Conservation (phyloP, 768 basidiomycete genomes). For the Leccinum disarticulatum region DNA sequence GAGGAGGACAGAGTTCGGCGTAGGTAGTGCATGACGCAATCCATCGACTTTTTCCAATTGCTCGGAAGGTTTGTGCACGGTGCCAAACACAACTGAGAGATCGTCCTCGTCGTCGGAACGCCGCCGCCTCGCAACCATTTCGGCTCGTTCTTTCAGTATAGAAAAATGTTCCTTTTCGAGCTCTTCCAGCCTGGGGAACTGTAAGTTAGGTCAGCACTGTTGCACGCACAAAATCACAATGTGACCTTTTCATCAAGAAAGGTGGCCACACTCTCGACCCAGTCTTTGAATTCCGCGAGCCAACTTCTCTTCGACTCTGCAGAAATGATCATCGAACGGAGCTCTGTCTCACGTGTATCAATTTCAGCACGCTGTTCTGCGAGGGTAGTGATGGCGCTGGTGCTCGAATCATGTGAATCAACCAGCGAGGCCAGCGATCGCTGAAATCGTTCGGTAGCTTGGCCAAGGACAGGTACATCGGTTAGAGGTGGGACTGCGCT, state of each 20-base stretch:
- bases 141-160: conserved; percentile 69
- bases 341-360: conserved; percentile 65
- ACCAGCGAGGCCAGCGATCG: conserved; percentile 59
- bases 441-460: conserved; percentile 61
- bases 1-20: conserved; percentile 43
- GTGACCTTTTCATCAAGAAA: conserved; percentile 86
- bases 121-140: conserved; percentile 69
- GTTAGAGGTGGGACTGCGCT: conserved; percentile 62
- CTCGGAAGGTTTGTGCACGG: conserved; percentile 36
- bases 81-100: conserved; percentile 65
- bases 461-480: conserved; percentile 61
- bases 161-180: conserved; percentile 75
- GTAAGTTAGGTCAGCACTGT: background rate
- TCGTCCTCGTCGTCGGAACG: conserved; percentile 81
- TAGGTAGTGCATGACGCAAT: conserved; percentile 51
- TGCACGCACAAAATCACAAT: background rate
- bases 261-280: conserved; percentile 79
- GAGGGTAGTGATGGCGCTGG: conserved; percentile 53
- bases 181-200: conserved; percentile 79
- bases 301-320: conserved; percentile 81
- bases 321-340: conserved; percentile 70
- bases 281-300: conserved; percentile 76
- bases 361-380: conserved; percentile 64
- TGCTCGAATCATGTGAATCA: conserved; percentile 65
- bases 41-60: conserved; percentile 57